Evolutionary conservation across 2,329 filamentous ascomycete species (phyloP).

Genomic region (Beauveria scarabaeidicola): DNA sequence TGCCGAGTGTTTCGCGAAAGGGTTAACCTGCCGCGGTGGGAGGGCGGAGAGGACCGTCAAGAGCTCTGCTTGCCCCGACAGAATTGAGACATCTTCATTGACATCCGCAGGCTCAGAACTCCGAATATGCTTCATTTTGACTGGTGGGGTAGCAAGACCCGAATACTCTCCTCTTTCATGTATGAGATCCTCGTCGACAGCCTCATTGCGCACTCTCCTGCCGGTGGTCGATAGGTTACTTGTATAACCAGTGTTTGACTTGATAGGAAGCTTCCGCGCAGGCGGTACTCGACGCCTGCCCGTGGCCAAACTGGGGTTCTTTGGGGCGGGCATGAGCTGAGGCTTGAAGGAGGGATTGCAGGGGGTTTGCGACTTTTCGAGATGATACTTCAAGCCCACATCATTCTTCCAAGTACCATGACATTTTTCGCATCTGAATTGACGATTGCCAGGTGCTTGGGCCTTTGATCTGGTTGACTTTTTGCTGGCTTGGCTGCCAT

Average conservation of each 20-base stretch:
- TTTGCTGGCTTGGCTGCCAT: slow-evolving; percentile 11
- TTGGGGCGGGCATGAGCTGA: slow-evolving; percentile 10
- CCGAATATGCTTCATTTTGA: neutral
- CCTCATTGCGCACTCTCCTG: neutral
- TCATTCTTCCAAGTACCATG: slow-evolving; percentile 49
- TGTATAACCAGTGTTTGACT: neutral
- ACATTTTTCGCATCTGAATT: slow-evolving; percentile 44
- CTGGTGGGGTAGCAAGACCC: neutral
- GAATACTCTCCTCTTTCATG: neutral
- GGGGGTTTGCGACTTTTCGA: slow-evolving; percentile 42
- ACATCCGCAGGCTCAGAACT: neutral
- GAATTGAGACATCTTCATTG: neutral
- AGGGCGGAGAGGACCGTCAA: neutral
- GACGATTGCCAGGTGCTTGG: slow-evolving; percentile 12
- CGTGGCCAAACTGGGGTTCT: slow-evolving; percentile 10
- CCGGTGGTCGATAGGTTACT: neutral
- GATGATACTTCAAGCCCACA: slow-evolving; percentile 49
- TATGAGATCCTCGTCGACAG: too few relatives aligned
- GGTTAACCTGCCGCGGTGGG: slow-evolving; percentile 3
- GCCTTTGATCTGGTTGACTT: neutral
- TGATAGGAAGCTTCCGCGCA: neutral
- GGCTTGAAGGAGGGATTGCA: slow-evolving; percentile 40
- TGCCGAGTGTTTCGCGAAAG: neutral
- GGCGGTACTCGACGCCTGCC: neutral
- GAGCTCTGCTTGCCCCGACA: slow-evolving; percentile 5